A percentile compares a stretch with the other conserved stretches of the same genome.
Conservation (phyloP, 805 yeast species). For the Candida arabinofermentans region DNA sequence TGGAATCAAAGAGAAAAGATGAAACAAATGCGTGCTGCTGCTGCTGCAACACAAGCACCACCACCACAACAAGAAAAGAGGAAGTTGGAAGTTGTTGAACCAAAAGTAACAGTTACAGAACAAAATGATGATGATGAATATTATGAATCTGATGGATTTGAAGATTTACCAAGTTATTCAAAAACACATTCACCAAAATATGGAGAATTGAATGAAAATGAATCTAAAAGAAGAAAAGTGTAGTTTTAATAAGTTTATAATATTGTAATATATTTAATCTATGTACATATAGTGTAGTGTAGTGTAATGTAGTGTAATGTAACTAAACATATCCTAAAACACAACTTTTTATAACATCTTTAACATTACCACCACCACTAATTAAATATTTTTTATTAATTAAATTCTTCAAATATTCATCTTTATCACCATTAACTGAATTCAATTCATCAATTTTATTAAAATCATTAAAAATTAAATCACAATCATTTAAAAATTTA, state of each 20-base stretch:
- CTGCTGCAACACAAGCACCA: constrained; percentile 6
- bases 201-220: constrained; percentile 18
- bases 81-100: not conserved
- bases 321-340: constrained; percentile 30
- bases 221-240: constrained; percentile 13
- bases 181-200: constrained; percentile 27
- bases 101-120: constrained; percentile 3
- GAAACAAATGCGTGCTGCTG: constrained; percentile 17
- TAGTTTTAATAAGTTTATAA: no score
- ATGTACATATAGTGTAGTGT: no score
- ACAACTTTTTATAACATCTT: constrained; percentile 42
- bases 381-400: constrained; percentile 47
- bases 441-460: constrained; percentile 27
- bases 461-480: constrained; percentile 33
- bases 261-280: no score
- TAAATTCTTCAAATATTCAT: constrained; percentile 30
- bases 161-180: constrained; percentile 30
- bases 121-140: constrained; percentile 24
- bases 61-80: constrained; percentile 9
- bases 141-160: constrained; percentile 35
- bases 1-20: constrained; percentile 58
- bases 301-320: no score
- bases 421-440: constrained; percentile 7
- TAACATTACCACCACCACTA: constrained; percentile 67
- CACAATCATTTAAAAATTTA: constrained; percentile 37